Conservation (phyloP, 148 eudicot species). For the Rhododendron kiyosumense region DNA sequence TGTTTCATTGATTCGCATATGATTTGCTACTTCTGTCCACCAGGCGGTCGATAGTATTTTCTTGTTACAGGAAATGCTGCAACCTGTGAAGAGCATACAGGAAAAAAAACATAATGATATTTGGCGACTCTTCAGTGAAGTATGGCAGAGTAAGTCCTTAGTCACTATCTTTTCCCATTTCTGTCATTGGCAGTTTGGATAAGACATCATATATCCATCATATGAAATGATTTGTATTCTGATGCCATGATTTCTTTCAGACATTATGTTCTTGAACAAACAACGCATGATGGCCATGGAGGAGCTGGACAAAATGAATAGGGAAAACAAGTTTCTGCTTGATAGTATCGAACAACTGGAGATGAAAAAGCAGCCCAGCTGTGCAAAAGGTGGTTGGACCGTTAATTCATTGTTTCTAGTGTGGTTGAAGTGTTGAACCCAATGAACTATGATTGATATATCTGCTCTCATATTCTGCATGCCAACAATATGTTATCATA, state of each 20-base stretch:
- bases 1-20: neutral
- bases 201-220: neutral
- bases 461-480: neutral
- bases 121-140: slow-evolving; percentile 59
- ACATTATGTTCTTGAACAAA: slow-evolving; percentile 51
- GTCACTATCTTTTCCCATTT: neutral
- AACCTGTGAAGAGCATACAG: slow-evolving; percentile 18
- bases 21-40: slow-evolving; percentile 6
- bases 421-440: neutral
- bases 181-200: neutral
- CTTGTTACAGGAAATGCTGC: slow-evolving; percentile 19
- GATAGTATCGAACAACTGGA: slow-evolving; percentile 43
- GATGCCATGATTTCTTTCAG: slow-evolving; percentile 23
- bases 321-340: slow-evolving; percentile 35
- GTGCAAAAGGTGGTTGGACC: slow-evolving; percentile 27
- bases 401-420: slow-evolving; percentile 4
- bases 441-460: neutral
- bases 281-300: slow-evolving; percentile 48
- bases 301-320: slow-evolving; percentile 45
- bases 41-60: neutral
- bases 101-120: slow-evolving; percentile 34
- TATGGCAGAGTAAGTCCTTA: slow-evolving; percentile 46
- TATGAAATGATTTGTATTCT: neutral
- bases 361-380: slow-evolving; percentile 14
- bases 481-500: neutral